Evolutionary conservation across 2,329 filamentous ascomycete species (phyloP), one percentile per base, ranked within the genome.

Genomic region (Macrophomina phaseolina): DNA sequence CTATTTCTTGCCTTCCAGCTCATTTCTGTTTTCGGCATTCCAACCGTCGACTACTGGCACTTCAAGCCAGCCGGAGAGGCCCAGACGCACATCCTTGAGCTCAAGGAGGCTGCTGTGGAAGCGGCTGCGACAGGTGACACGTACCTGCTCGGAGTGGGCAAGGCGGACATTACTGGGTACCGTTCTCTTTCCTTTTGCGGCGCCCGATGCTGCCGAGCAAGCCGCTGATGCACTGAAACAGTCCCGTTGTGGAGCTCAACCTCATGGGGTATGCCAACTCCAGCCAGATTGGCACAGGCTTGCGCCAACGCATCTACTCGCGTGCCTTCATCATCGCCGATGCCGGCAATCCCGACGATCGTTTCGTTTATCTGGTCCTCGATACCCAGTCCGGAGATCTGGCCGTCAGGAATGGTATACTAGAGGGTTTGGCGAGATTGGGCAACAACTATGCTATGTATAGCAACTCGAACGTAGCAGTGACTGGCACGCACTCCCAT

Each of bases 401-500:
- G 0, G 94, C 93, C 2, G 84, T 97, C 49, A 87, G 94, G 14
- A 88, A 93, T 77, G 94, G 94, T n/a, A 93, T 97, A 55, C 80
- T 98, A 11, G 85, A 94, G 65, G 91, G 88, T 1, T 82, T 98
- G 8, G 81, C 84, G 46, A 83, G 81, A 0, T 81, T 97, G 7
- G 94, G 94, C 0, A 78, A 83, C 16, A 89, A 90, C 3, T 97
- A 94, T 76, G 82, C 86, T 1, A 80, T 90, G 34, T 98, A 97
- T 78, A 87, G 85, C 55, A 86, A 91, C 73, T 86, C 91, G 72
- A 98, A 97, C 74, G 81, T 97, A 42, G 94, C 94, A 40, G 86
- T 98, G 28, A 97, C 93, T 0, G 94, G 94, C 64, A 98, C 94
- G 0, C 94, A 98, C 78, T 95, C 92, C 32, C 94, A 98, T 80